Base-by-base conservation (phyloP, 208 protist species). In the Leishmania major region DNA sequence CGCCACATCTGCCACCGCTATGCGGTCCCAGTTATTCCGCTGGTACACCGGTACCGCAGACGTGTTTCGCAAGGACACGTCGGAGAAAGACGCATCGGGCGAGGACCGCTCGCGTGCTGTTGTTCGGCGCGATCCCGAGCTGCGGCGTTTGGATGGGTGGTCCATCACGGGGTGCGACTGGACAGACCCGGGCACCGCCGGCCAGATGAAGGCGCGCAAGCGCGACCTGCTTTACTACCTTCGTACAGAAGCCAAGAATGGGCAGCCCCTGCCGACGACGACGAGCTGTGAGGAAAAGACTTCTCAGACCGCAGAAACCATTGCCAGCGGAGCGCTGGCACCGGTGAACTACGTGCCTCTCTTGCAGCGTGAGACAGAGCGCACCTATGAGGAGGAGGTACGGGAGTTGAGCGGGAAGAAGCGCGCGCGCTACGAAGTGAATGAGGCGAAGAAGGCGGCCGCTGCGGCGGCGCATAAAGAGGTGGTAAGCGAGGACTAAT, bases 301-400 rank as follows among this genome's bases (percentile, higher is more conserved):
- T 43, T 13, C 55, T 22, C n/a, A 25, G 25, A 13, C 53, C 7
- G 47, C 25, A 13, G 40, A 5, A 1, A n/a, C 57, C 13, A 7
- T 17, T 6, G 37, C 55, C 0, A 53, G 28, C 75, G 3, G 40
- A 13, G 19, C 55, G 1, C 40, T 40, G 59, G 25, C 55, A 28
- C 35, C 67, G 17, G 37, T n/a, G 76, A 45, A 28, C 28, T 96
- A 97, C 73, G 90, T 95, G 6, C 88, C 90, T 64, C 86, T 97
- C 55, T 78, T 96, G 53, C 84, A 96, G 25, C 87, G 95, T 31
- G 88, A 93, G 73, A 90, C 83, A n/a, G 93, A 97, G 86, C 87
- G 90, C 0, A 96, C 93, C n/a, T 97, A 93, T 53, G 90, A 85
- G n/a, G 87, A 94, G 80, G 82, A 93, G 76, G 90, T 97, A 59